Evolutionary conservation across 257 asterid genomes (phyloP).

Genomic region (Cruciata laevipes): DNA sequence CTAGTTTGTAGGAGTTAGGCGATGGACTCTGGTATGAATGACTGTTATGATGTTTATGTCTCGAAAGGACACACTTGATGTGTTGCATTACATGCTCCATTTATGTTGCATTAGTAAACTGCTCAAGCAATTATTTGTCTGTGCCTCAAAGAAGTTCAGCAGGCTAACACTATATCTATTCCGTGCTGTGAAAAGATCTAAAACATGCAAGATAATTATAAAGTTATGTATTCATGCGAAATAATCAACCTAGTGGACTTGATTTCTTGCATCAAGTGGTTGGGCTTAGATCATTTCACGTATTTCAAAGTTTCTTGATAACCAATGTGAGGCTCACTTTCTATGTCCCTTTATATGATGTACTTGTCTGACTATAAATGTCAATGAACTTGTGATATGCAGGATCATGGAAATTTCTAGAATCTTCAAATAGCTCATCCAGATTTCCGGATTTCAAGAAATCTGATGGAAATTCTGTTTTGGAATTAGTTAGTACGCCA

Average conservation of each 20-base stretch:
- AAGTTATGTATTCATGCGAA: not conserved
- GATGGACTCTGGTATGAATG: not conserved
- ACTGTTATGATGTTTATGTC: not conserved
- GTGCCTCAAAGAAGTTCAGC: not conserved
- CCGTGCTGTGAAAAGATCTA: not conserved
- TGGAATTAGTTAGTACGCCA: slow-evolving; percentile 79
- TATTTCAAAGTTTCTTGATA: not conserved
- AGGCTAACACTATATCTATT: not conserved
- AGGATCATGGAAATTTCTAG: slow-evolving; percentile 86
- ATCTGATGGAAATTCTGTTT: slow-evolving; percentile 65
- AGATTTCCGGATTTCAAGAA: slow-evolving; percentile 75
- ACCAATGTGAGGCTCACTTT: not conserved
- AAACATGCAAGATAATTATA: not conserved
- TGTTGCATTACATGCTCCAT: not conserved
- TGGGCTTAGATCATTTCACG: not conserved
- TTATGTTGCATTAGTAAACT: not conserved
- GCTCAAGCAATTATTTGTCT: not conserved
- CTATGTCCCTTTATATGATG: not conserved
- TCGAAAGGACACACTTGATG: too few relatives aligned
- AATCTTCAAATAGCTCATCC: slow-evolving; percentile 61
- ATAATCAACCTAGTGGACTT: not conserved
- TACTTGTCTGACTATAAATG: not conserved
- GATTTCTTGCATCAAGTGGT: not conserved
- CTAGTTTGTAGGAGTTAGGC: not conserved
- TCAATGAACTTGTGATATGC: slow-evolving; percentile 17